A percentile compares a stretch with the other conserved stretches of the same genome.
phyloP scores from a whole-genome alignment of 2,329 filamentous ascomycete genomes.

The Endocalyx cinctus region DNA sequence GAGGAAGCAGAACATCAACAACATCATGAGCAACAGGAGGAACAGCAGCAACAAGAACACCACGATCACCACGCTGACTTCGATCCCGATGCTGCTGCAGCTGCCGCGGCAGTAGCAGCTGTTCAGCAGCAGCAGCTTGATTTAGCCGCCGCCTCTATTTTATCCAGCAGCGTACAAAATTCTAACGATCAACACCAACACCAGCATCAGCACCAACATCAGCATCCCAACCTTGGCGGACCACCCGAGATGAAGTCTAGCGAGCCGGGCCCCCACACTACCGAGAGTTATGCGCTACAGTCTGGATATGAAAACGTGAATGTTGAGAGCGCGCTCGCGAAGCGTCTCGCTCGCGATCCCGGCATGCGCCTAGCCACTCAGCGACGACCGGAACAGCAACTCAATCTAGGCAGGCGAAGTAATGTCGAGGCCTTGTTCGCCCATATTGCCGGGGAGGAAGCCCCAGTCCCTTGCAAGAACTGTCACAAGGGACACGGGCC shows the following conservation, averaged over 20 bases:
- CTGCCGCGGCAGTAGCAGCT: constrained; percentile 28
- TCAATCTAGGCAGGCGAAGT: constrained; percentile 54
- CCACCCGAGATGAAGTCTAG: constrained; percentile 18
- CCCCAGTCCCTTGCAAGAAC: constrained; percentile 50
- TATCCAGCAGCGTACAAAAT: constrained; percentile 26
- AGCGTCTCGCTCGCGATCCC: constrained; percentile 44
- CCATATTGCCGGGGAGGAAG: constrained; percentile 49
- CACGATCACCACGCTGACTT: constrained; percentile 19
- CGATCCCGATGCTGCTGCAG: constrained; percentile 25
- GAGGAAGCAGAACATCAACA: constrained; percentile 15
- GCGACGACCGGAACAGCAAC: constrained; percentile 47
- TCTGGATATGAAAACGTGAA: constrained; percentile 43
- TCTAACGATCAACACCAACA: constrained; percentile 21
- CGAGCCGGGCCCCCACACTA: constrained; percentile 29
- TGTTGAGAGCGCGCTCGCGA: constrained; percentile 52
- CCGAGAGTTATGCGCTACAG: constrained; percentile 42
- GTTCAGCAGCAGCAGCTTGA: constrained; percentile 28
- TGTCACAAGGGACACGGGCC: constrained; percentile 57
- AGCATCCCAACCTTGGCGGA: constrained; percentile 23
- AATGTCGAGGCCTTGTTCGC: constrained; percentile 57
- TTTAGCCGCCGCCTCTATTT: constrained; percentile 25
- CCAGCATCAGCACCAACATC: no score
- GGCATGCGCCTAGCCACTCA: constrained; percentile 48
- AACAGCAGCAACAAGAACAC: constrained; percentile 16
- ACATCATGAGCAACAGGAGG: constrained; percentile 18